These are phyloP conservation scores for Leccinum subtestaceum DNA, from an alignment of 768 basidiomycete genomes.

Conservation along the genomic window DNA sequence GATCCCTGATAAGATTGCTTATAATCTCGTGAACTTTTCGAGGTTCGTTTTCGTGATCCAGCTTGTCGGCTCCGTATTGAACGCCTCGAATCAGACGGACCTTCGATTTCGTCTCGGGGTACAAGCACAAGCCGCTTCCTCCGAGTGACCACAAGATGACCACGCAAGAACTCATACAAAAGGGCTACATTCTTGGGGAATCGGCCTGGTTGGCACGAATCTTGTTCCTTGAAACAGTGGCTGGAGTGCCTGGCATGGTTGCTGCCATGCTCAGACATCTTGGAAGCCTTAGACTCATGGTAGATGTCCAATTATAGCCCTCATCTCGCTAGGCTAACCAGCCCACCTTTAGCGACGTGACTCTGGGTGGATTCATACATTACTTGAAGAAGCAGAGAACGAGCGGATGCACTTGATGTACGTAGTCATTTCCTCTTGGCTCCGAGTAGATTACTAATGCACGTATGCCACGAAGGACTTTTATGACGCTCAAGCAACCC, in stretches of 20 bases:
- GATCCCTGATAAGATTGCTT: conserved; percentile 71
- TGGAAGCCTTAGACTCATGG: conserved; percentile 84
- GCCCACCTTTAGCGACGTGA: conserved; percentile 43
- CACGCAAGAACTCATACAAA: conserved; percentile 67
- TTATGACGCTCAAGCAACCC: conserved; percentile 88
- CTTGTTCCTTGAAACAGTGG: conserved; percentile 81
- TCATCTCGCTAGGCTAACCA: conserved; percentile 9
- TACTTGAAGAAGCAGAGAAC: conserved; percentile 93
- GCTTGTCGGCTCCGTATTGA: conserved; percentile 2
- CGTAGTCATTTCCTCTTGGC: conserved; percentile 2
- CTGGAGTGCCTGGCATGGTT: conserved; percentile 97
- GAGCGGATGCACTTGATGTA: conserved; percentile 95
- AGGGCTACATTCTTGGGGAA: conserved; percentile 72
- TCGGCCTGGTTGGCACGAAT: conserved; percentile 72
- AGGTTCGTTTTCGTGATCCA: conserved; percentile 35
- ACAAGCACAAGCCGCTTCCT: conserved; percentile 72
- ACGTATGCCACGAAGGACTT: conserved; percentile 59
- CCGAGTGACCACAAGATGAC: conserved; percentile 56
- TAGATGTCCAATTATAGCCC: conserved; percentile 31
- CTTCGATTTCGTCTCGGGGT: conserved; percentile 85
- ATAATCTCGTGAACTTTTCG: conserved; percentile 53
- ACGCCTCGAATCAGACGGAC: conserved; percentile 40
- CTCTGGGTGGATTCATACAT: conserved; percentile 85
- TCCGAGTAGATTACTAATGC: conserved; percentile 12
- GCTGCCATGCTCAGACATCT: conserved; percentile 86